Evolutionary conservation across 495 filamentous ascomycete genomes (phyloP).

Genomic region (Sabuloglossum arenarium): DNA sequence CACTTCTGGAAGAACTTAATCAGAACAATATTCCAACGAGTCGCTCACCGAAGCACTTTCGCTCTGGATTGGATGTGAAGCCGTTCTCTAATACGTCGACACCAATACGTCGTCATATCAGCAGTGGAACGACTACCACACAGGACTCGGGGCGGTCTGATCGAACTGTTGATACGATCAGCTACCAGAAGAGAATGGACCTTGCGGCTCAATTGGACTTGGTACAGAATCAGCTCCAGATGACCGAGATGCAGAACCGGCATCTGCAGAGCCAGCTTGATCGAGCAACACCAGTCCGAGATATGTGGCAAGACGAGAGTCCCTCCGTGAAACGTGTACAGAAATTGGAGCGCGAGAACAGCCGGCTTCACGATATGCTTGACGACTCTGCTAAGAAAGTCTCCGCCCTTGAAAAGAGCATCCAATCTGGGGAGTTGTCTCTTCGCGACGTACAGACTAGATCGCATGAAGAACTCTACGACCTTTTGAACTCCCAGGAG

Average conservation of each 20-base stretch:
- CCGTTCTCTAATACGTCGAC: conserved; percentile 56
- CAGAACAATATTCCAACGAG: conserved; percentile 58
- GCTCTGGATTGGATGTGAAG: conserved; percentile 51
- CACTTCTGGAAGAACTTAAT: conserved; percentile 71
- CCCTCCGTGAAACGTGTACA: conserved; percentile 66
- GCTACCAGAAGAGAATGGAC: conserved; percentile 80
- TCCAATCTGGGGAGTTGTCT: conserved; percentile 74
- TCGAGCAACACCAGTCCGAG: conserved; percentile 33
- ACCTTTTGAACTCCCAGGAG: conserved; percentile 85
- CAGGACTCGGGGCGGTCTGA: conserved; percentile 75
- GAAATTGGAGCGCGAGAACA: conserved; percentile 85
- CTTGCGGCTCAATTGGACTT: conserved; percentile 78
- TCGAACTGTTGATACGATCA: conserved; percentile 69
- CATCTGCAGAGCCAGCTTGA: conserved; percentile 82
- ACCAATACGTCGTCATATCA: conserved; percentile 48
- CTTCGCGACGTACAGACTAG: conserved; percentile 82
- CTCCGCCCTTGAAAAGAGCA: conserved; percentile 67
- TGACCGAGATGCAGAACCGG: conserved; percentile 89
- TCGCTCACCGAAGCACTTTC: conserved; percentile 55
- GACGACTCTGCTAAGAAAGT: conserved; percentile 91
- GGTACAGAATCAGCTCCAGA: conserved; percentile 84
- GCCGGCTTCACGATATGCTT: conserved; percentile 77
- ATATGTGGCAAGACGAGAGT: conserved; percentile 57
- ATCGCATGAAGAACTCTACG: conserved; percentile 87
- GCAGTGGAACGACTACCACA: conserved; percentile 34